Evolutionary conservation across 2,329 filamentous ascomycete species (phyloP).

Genomic region (Colletotrichum higginsianum): DNA sequence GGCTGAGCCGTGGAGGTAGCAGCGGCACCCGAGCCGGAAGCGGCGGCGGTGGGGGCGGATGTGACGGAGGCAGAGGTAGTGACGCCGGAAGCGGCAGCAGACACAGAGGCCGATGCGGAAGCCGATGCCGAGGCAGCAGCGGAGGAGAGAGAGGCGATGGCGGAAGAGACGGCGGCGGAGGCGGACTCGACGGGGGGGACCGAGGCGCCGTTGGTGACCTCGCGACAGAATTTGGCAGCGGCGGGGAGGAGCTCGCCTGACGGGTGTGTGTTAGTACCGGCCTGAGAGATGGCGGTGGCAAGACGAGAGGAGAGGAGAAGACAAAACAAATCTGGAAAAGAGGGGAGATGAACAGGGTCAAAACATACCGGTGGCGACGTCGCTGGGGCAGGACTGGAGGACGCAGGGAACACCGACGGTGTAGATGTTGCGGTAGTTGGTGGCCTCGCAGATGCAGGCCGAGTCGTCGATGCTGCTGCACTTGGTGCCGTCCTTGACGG

Average conservation of each 20-base stretch:
- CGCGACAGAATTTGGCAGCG: conserved; percentile 44
- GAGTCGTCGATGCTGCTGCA: conserved; percentile 44
- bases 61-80: conserved; percentile 4
- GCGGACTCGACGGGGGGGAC: conserved; percentile 24
- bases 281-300: neutral
- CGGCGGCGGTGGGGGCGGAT: neutral
- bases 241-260: conserved; percentile 46
- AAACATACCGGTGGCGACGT: conserved; percentile 45
- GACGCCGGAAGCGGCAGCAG: conserved; percentile 3
- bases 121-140: neutral
- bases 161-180: conserved; percentile 21
- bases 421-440: conserved; percentile 55
- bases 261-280: no score
- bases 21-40: neutral
- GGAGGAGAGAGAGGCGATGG: conserved; percentile 8
- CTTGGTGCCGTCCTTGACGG: conserved; percentile 42
- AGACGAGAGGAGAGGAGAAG: neutral
- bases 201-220: conserved; percentile 36
- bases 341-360: neutral
- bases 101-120: conserved; percentile 3
- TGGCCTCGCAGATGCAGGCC: conserved; percentile 45
- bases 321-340: no score
- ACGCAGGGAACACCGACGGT: conserved; percentile 57
- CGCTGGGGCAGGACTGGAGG: conserved; percentile 60
- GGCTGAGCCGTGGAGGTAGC: conserved; percentile 4